Percentiles rank a stretch among this genome's conserved stretches.
Conservation (phyloP, 1,139 yeast species). For the Taphrina confusa region DNA sequence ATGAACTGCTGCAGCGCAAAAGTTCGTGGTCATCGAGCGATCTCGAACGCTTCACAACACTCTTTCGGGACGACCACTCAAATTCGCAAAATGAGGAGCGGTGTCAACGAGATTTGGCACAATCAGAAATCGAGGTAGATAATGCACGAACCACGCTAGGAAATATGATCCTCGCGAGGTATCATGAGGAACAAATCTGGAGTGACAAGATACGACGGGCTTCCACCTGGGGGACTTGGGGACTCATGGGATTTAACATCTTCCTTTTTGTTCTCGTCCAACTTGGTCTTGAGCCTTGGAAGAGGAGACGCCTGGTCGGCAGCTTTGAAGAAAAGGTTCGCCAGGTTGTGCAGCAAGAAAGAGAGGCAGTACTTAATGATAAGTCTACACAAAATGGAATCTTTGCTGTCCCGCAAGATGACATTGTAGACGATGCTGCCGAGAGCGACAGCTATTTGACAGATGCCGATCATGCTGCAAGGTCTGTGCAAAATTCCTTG, state of each 20-base stretch:
- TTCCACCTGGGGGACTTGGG: slow-evolving; percentile 96
- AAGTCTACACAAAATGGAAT: not conserved
- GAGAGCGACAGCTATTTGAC: not conserved
- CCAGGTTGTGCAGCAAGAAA: slow-evolving; percentile 28
- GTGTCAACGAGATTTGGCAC: slow-evolving; percentile 55
- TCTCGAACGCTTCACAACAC: slow-evolving; percentile 75
- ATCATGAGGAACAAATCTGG: slow-evolving; percentile 98
- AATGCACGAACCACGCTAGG: slow-evolving; percentile 68
- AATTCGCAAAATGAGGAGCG: slow-evolving; percentile 64
- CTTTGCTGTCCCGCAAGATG: not conserved
- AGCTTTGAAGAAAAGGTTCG: slow-evolving; percentile 33
- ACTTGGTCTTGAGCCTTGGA: slow-evolving; percentile 91
- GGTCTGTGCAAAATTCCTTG: too few species aligned
- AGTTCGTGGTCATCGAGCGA: slow-evolving; percentile 77
- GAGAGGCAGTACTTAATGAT: not conserved
- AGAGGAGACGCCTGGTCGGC: slow-evolving; percentile 68
- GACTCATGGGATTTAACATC: slow-evolving; percentile 84
- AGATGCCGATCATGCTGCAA: slow-evolving; percentile 15
- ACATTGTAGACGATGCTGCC: too few species aligned
- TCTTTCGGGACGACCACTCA: slow-evolving; percentile 78
- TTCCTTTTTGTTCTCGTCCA: slow-evolving; percentile 78
- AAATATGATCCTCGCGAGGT: slow-evolving; percentile 77
- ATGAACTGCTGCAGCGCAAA: slow-evolving; percentile 82
- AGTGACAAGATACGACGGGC: slow-evolving; percentile 92
- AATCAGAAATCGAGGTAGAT: slow-evolving; percentile 67